Conservation (phyloP, 2,329 filamentous ascomycete species). For the Diaporthe citriasiana region DNA sequence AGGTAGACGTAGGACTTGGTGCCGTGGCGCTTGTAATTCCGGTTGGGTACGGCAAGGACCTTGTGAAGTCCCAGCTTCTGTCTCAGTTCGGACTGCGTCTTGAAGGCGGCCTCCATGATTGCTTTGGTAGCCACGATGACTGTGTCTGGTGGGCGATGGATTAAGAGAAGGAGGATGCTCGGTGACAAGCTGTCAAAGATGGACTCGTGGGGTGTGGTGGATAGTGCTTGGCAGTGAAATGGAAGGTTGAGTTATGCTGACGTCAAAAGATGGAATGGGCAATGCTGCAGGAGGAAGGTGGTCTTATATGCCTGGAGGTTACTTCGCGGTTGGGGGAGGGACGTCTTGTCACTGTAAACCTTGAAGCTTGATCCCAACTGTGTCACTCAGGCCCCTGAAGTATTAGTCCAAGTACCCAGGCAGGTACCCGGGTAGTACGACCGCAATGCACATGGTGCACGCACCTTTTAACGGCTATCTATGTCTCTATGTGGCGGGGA, state of each 20-base stretch:
- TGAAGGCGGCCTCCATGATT: slow-evolving; percentile 54
- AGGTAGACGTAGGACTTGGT: slow-evolving; percentile 74
- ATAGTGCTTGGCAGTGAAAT: slow-evolving; percentile 13
- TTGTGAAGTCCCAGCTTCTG: slow-evolving; percentile 57
- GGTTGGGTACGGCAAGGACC: slow-evolving; percentile 68
- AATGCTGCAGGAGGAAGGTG: slow-evolving; percentile 15
- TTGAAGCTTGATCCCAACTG: slow-evolving; percentile 25
- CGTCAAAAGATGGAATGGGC: background rate
- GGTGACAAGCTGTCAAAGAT: background rate
- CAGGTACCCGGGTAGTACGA: slow-evolving; percentile 5
- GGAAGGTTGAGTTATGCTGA: slow-evolving; percentile 2
- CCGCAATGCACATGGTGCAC: background rate
- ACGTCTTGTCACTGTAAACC: slow-evolving; percentile 18
- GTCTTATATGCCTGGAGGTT: slow-evolving; percentile 35
- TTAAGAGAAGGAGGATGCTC: background rate
- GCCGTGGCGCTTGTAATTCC: slow-evolving; percentile 70
- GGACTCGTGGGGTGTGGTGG: background rate
- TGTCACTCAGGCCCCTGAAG: slow-evolving; percentile 17
- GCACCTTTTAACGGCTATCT: slow-evolving; percentile 1
- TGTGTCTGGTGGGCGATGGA: background rate
- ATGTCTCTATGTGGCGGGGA: background rate
- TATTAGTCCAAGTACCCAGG: slow-evolving; percentile 8
- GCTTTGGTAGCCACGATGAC: slow-evolving; percentile 32
- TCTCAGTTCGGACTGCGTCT: slow-evolving; percentile 53
- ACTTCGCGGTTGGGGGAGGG: background rate